Base-by-base conservation (phyloP, 805 yeast species). In the Metschnikowia henanensis region DNA sequence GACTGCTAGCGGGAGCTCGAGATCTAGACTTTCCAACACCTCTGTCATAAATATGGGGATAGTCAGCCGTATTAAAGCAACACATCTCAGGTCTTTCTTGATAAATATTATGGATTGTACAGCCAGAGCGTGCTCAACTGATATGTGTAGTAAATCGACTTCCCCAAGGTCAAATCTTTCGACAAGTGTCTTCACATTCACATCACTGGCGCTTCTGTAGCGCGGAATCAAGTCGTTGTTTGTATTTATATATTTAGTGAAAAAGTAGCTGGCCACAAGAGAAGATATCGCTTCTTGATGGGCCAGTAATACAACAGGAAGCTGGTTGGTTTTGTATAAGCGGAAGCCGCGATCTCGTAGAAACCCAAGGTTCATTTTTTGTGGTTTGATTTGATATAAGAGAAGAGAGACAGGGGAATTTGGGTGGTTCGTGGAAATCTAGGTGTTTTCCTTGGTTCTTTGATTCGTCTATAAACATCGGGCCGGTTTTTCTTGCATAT, bases 21-120 rank as follows among this genome's bases (percentile, higher is more conserved):
- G 34, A 21, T 44, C 47, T 15, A 50, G 38, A 8, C 48, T 41
- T 23, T 50, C 55, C 9, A 51, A 29, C n/a, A 46, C 43, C 30
- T 45, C 48, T 3, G 32, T 41, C 15, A 51, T 19, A 19, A 50
- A 45, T 25, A 38, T 4, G 3, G 53, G 46, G 30, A 37, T 31
- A 3, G 39, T 17, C 32, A 42, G 39, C 12, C 33, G 15, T 4
- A 51, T 18, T 6, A 51, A 35, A 4, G 45, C 48, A 13, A 30
- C 15, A 16, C 30, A 26, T 3, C 33, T 23, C 10, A 31, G 35
- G 15, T 29, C 35, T 19, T 43, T 19, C 22, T 30, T 25, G 2
- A 51, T 6, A 29, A 50, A 50, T 3, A 40, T 47, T 16, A 45
- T 43, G 6, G 46, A n/a, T 16, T 49, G 53, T 1, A 34, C 25